Evolutionary conservation across 257 asterid genomes (phyloP).

Genomic region (Ocimum tenuiflorum): DNA sequence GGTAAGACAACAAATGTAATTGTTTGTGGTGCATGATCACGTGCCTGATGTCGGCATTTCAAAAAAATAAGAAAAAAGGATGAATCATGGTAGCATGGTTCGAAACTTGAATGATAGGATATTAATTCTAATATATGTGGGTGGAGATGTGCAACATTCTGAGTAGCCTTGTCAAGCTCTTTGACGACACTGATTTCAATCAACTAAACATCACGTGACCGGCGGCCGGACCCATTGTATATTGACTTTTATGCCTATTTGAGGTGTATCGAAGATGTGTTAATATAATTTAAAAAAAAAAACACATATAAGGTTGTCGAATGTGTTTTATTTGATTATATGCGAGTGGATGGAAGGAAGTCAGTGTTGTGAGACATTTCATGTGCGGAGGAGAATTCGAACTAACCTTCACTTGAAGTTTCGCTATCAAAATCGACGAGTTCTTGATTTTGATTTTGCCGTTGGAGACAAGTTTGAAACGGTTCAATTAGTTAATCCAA

Average conservation of each 20-base stretch:
- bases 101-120: not conserved
- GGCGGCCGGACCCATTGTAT: conserved; percentile 7
- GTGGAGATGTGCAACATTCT: conserved; percentile 10
- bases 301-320: too few relatives aligned
- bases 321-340: not conserved
- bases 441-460: not conserved
- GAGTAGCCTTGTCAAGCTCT: conserved; percentile 21
- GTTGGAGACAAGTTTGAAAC: not conserved
- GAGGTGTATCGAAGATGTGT: too few relatives aligned
- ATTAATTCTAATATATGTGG: conserved; percentile 1
- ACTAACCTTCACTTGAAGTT: conserved; percentile 1
- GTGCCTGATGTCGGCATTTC: conserved; percentile 26
- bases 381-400: conserved; percentile 12
- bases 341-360: not conserved
- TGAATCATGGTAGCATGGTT: conserved; percentile 4
- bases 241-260: not conserved
- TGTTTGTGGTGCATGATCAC: conserved; percentile 22
- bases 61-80: not conserved
- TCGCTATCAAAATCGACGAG: not conserved
- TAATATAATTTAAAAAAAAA: too few relatives aligned
- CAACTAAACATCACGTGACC: conserved; percentile 13
- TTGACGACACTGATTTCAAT: conserved; percentile 17
- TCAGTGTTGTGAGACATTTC: conserved; percentile 19
- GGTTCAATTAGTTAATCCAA: not conserved
- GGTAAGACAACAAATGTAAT: not conserved